Evolutionary conservation across 139 green algal genomes (phyloP), one percentile per base, ranked within the genome.

Genomic region (Auxenochlorella pyrenoidosa): DNA sequence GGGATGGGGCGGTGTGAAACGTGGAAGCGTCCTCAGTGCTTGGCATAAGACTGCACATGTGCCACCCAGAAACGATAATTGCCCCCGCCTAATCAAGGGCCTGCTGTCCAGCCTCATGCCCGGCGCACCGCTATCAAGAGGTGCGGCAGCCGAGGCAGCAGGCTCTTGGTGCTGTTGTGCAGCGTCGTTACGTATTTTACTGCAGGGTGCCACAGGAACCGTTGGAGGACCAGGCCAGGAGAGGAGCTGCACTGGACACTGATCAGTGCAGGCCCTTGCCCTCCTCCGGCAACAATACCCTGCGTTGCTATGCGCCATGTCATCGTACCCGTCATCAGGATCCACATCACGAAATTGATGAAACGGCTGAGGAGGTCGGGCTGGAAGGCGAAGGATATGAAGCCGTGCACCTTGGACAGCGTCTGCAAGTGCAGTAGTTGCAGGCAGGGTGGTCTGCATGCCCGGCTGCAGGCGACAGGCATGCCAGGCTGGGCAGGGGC

Each of bases 111-210:
- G n/a, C 47, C 12, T 58, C 47, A 58, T 68, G 60, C 60, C n/a
- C n/a, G 4, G 41, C 81, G 66, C 70, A 87, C 83, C 36, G 34
- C 65, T 36, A 82, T 38, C 32, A 87, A 38, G 34, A 87, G 51
- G 54, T 87, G 83, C 0, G 83, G 83, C 68, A 87, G 71, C n/a
- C 83, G 73, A 15, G 83, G 83, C 68, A 87, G 47, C 38, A 87
- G 83, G 34, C 18, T 32, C 54, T 75, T 68, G 58, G 72, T 87
- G 40, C 2, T 32, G 2, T 60, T n/a, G 40, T 87, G 72, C 71
- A 87, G 36, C n/a, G 44, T 40, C 5, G n/a, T 59, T 21, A 87
- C 71, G 18, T 82, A 87, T 34, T 32, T 87, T 36, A 86, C 40
- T 26, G 68, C 71, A 51, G 34, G 34, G 21, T 28, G 8, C 36